Conservation (phyloP, 2,329 filamentous ascomycete species). For the Leptographium galeiforme region DNA sequence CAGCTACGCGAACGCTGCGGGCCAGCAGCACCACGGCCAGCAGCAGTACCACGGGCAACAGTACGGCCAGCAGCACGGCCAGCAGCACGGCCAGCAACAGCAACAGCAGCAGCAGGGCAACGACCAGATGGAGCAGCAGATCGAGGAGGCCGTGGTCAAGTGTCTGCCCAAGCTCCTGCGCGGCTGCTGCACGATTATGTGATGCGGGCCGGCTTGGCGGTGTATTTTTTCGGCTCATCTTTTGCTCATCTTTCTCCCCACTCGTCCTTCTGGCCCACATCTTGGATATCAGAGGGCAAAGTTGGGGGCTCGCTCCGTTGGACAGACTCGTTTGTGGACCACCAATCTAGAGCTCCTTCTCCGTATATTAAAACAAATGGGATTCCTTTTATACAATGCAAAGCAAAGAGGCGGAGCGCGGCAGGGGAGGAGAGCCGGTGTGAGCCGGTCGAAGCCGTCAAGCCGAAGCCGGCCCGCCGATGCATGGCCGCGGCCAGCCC, state of each 20-base stretch:
- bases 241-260: background rate
- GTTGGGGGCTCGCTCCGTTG: no score
- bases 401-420: background rate
- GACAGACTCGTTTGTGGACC: background rate
- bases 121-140: constrained; percentile 44
- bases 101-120: constrained; percentile 26
- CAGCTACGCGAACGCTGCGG: constrained; percentile 18
- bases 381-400: constrained; percentile 2
- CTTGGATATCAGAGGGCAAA: no score
- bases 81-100: constrained; percentile 19
- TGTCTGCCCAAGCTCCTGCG: constrained; percentile 46
- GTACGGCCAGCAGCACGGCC: constrained; percentile 27
- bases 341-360: background rate
- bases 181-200: constrained; percentile 65
- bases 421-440: background rate
- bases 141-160: constrained; percentile 31
- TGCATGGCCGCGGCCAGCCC: no score
- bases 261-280: no score
- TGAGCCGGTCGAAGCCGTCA: no score
- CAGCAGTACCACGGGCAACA: constrained; percentile 20
- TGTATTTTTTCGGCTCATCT: background rate
- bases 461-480: no score
- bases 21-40: constrained; percentile 28
- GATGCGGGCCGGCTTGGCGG: background rate
- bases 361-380: constrained; percentile 1